Evolutionary conservation across 2,329 filamentous ascomycete genomes (phyloP), one percentile per base, ranked within the genome.

Genomic region (Aspergillus transmontanensis): DNA sequence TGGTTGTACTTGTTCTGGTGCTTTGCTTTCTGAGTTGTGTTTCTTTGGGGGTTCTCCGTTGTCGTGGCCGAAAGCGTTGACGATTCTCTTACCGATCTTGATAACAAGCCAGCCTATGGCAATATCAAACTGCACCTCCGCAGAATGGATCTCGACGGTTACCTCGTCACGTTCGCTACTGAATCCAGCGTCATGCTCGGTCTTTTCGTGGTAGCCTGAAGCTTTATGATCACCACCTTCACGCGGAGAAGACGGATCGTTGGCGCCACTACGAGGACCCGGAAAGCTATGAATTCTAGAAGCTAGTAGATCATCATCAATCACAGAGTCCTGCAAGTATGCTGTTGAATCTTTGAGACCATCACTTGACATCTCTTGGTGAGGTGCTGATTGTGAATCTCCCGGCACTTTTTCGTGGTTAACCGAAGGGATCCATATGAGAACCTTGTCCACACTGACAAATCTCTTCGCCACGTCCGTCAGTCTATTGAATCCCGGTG

Each of bases 71-170:
- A 72, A 68, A 21, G 69, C 54, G 51, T 68, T 61, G 12, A 72
- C 58, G 14, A 78, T 41, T 39, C 69, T 74, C 60, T 80, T 76
- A 7, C 72, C 72, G 60, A 76, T 69, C 59, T 79, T 80, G 36
- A 70, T 65, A 21, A 80, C 62, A 58, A 81, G 71, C 78, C 78
- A 81, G 6, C 78, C 79, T 56, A 71, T 76, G 28, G 79, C 72
- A 61, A 79, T 79, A 64, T 81, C 79, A 57, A 80, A 74, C 45
- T 75, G 75, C 11, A 78, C 53, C 2, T 69, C 66, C 19, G 71
- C 57, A 7, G 73, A 73, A 12, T 68, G 69, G 6, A 80, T 64
- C 53, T 79, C 77, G 51, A 78, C 62, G 14, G 68, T 69, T 26
- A 79, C 62, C 6, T 69, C 64, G 26, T 69, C 59, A 4, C 58